Evolutionary conservation across 257 asterid genomes (phyloP), one percentile per base, ranked within the genome.

Genomic region (Przewalskia tangutica): DNA sequence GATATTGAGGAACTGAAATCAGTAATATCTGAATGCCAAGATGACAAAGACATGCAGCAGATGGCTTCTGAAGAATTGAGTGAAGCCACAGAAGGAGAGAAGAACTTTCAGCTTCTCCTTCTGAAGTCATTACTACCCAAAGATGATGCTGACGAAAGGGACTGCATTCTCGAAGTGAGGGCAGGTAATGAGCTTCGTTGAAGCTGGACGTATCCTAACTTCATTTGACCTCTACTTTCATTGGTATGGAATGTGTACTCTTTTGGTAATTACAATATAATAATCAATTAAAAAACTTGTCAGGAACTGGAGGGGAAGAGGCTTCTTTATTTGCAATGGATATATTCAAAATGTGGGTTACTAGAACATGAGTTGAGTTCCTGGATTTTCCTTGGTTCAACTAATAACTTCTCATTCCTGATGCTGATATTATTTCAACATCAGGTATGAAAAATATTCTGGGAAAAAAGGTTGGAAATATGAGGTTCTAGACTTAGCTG

Each of bases 271-370:
- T 81, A 56, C 44, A 68, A 16, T 77, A 77, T 73, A 75, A 65
- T 54, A 80, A 48, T 63, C 76, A 67, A 55, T 68, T 60, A 44
- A 78, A 73, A 84, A 81, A 50, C 77, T 80, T 86, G 79, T 65
- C 81, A 95, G 99, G 98, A 82, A 91, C 92, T 71, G 99, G 98
- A 79, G 99, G 99, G 76, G 97, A 95, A 46, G 99, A 94, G 86
- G 99, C 99, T 85, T 93, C 98, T 81, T 89, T 95, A 89, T 95
- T 95, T 86, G 99, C 99, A 0, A 91, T 95, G 97, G 97, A 94
- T 84, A 89, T 95, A 50, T 95, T 95, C 87, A 95, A 89, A 89
- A 91, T 95, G 99, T 92, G 88, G 80, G 90, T 77, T 65, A 5
- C 75, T 77, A 20, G 51, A 59, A 71, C 50, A 65, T 73, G 63